These are phyloP conservation scores for Metarhizium anisopliae DNA, from an alignment of 2,329 filamentous ascomycete genomes.

Conservation along the genomic window DNA sequence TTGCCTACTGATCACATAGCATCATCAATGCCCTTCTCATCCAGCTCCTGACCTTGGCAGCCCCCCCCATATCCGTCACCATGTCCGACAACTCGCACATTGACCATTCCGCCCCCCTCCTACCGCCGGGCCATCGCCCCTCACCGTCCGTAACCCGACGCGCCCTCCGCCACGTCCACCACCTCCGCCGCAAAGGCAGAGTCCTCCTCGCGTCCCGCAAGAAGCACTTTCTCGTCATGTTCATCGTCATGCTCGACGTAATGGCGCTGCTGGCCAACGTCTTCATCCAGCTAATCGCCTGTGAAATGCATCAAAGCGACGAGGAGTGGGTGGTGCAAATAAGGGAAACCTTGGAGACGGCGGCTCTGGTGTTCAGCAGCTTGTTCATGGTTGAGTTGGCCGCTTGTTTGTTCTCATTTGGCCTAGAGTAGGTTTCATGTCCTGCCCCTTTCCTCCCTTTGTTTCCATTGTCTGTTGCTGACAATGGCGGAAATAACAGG, in stretches of 20 bases:
- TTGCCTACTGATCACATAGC: background rate
- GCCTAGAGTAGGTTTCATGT: conserved; percentile 37
- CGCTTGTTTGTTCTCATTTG: conserved; percentile 52
- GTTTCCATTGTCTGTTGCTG: background rate
- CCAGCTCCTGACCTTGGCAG: background rate
- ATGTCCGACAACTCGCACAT: background rate
- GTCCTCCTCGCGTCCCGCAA: conserved; percentile 23
- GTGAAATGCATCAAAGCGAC: conserved; percentile 31
- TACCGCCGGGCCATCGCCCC: background rate
- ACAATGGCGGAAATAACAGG: conserved; percentile 20
- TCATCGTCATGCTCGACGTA: conserved; percentile 36
- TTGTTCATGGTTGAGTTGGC: conserved; percentile 57
- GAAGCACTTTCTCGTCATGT: conserved; percentile 37
- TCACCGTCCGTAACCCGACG: background rate
- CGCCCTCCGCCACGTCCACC: conserved; percentile 1
- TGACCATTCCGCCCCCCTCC: conserved; percentile 1
- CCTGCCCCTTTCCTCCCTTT: background rate
- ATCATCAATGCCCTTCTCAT: background rate
- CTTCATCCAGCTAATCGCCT: conserved; percentile 38
- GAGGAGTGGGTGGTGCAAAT: conserved; percentile 32
- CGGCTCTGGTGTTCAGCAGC: conserved; percentile 51
- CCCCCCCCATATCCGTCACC: background rate
- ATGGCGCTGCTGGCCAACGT: conserved; percentile 36
- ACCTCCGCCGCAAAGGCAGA: conserved; percentile 5
- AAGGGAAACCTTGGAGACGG: conserved; percentile 33